phyloP scores from a whole-genome alignment of 2,329 filamentous ascomycete species.

The Xylariaceae sp. region DNA sequence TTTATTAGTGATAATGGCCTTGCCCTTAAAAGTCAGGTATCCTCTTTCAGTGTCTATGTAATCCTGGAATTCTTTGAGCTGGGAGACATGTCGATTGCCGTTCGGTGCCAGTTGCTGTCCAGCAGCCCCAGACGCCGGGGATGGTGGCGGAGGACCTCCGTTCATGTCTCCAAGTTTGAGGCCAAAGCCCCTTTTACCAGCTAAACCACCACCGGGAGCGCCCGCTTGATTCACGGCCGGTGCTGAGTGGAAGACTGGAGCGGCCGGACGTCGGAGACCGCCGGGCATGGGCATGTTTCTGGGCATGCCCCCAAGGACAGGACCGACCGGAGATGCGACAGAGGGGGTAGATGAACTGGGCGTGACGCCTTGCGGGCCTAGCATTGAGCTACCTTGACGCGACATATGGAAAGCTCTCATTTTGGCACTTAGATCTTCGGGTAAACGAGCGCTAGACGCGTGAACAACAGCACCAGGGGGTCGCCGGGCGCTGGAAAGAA shows the following conservation, averaged over 20 bases:
- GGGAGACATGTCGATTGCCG: slow-evolving; percentile 38
- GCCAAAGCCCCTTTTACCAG: slow-evolving; percentile 56
- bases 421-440: slow-evolving; percentile 42
- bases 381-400: slow-evolving; percentile 37
- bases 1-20: slow-evolving; percentile 79
- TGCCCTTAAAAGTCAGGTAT: slow-evolving; percentile 86
- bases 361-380: slow-evolving; percentile 26
- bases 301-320: slow-evolving; percentile 30
- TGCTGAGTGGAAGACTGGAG: slow-evolving; percentile 48
- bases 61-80: slow-evolving; percentile 60
- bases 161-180: slow-evolving; percentile 56
- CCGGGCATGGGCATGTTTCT: slow-evolving; percentile 39
- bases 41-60: slow-evolving; percentile 90
- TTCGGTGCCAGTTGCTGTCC: slow-evolving; percentile 33
- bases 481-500: slow-evolving; percentile 61
- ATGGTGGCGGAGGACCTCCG: slow-evolving; percentile 33
- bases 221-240: slow-evolving; percentile 32
- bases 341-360: slow-evolving; percentile 29
- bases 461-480: slow-evolving; percentile 40
- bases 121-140: slow-evolving; percentile 38
- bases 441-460: slow-evolving; percentile 38
- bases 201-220: slow-evolving; percentile 38
- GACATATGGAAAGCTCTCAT: slow-evolving; percentile 43
- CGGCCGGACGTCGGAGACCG: slow-evolving; percentile 40
- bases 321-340: slow-evolving; percentile 23